A percentile compares a stretch with the other conserved stretches of the same genome.
These are phyloP conservation scores for Quercus agrifolia DNA, from an alignment of 306 rosid species.

Conservation along the genomic window DNA sequence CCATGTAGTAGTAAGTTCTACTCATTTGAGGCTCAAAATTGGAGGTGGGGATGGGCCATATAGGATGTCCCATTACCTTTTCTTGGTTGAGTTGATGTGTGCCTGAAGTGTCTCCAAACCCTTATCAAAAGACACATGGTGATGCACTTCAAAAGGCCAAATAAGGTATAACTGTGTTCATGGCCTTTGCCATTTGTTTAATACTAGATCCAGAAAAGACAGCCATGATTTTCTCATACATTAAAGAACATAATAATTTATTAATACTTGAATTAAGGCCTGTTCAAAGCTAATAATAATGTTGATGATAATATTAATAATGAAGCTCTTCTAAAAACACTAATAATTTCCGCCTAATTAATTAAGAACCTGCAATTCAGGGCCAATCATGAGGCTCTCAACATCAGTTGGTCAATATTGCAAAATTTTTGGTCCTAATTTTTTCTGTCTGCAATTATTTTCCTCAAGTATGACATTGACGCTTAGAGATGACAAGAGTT, in stretches of 20 bases:
- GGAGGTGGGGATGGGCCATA: not conserved
- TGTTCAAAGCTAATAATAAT: constrained; percentile 23
- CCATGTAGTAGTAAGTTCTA: constrained; percentile 4
- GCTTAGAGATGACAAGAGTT: constrained; percentile 24
- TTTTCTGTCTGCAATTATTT: constrained; percentile 11
- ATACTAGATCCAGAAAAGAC: constrained; percentile 38
- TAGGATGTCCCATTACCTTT: not conserved
- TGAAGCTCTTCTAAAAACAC: constrained; percentile 24
- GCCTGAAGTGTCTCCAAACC: constrained; percentile 45
- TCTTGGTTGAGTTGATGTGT: constrained; percentile 4
- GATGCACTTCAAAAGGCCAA: constrained; percentile 36
- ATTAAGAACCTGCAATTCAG: constrained; percentile 2
- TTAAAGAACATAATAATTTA: not conserved
- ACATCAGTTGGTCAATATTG: constrained; percentile 18
- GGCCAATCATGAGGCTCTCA: constrained; percentile 19
- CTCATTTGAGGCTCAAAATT: constrained; percentile 22
- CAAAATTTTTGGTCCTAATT: not conserved
- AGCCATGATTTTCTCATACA: constrained; percentile 48
- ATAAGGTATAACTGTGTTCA: constrained; percentile 36
- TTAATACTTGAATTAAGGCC: constrained; percentile 29
- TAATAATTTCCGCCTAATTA: constrained; percentile 24
- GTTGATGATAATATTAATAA: constrained; percentile 50
- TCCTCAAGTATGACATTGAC: constrained; percentile 9
- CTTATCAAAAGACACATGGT: constrained; percentile 50
- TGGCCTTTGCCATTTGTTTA: constrained; percentile 39